Percentiles rank a stretch among this genome's conserved stretches.
Evolutionary conservation across 345 rosid genomes (phyloP).

Genomic region (Eucalyptus cloeziana): DNA sequence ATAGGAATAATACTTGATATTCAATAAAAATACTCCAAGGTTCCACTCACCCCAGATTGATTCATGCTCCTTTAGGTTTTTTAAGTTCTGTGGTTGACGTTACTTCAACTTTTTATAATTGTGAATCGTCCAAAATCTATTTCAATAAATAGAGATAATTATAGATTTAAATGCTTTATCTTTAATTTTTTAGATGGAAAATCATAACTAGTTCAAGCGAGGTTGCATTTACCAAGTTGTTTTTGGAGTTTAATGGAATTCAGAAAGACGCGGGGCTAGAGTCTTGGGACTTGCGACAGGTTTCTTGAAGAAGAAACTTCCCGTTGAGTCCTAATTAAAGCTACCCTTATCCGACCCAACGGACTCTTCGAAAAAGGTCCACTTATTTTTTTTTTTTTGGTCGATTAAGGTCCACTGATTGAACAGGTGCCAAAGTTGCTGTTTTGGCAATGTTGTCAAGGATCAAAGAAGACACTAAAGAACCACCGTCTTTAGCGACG

Average conservation of each 20-base stretch:
- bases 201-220: not conserved
- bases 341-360: not conserved
- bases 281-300: not conserved
- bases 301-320: not conserved
- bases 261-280: too few species aligned
- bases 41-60: not conserved
- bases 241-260: not conserved
- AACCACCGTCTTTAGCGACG: not conserved
- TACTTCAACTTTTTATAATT: too few species aligned
- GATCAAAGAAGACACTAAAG: not conserved
- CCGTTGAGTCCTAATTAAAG: not conserved
- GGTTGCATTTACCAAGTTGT: not conserved
- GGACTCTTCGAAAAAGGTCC: not conserved
- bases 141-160: not conserved
- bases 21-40: not conserved
- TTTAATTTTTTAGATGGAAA: not conserved
- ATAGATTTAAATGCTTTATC: not conserved
- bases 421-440: not conserved
- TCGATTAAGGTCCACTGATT: not conserved
- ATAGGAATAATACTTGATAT: not conserved
- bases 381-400: too few species aligned
- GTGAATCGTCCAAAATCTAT: not conserved
- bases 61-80: not conserved
- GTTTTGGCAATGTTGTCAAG: not conserved
- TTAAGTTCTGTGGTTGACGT: too few species aligned